Conservation (phyloP, 1,284 basidiomycete species). For the Leccinum insigne region DNA sequence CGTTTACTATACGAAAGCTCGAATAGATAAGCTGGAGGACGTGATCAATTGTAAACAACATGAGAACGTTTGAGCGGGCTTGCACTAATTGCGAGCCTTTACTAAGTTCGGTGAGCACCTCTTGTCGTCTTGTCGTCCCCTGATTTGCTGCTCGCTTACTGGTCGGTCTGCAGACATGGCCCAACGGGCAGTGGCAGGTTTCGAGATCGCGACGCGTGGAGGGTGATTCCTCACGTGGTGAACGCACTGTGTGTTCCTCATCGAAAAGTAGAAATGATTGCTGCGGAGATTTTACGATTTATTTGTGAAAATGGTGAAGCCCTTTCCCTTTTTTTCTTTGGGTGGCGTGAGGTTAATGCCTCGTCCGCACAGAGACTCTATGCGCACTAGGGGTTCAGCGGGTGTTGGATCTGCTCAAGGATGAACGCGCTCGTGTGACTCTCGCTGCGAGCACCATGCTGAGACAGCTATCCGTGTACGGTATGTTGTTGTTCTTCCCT, state of each 20-base stretch:
- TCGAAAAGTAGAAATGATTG: slow-evolving; percentile 16
- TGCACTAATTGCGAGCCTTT: slow-evolving; percentile 27
- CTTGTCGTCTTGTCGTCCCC: background rate
- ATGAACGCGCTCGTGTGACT: slow-evolving; percentile 20
- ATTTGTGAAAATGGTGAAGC: slow-evolving; percentile 19
- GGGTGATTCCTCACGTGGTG: slow-evolving; percentile 19
- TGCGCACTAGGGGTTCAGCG: slow-evolving; percentile 10
- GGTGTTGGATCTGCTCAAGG: slow-evolving; percentile 20
- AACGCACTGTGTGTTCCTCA: slow-evolving; percentile 17
- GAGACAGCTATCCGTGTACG: slow-evolving; percentile 10
- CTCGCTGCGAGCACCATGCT: slow-evolving; percentile 16
- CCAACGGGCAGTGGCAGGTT: background rate
- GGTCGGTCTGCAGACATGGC: slow-evolving; percentile 7
- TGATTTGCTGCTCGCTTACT: background rate
- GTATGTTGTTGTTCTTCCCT: slow-evolving; percentile 13
- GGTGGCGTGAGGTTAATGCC: background rate
- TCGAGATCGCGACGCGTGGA: background rate
- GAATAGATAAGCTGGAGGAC: slow-evolving; percentile 12
- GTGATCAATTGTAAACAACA: slow-evolving; percentile 17
- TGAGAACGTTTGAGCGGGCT: slow-evolving; percentile 15
- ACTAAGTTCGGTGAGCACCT: slow-evolving; percentile 19
- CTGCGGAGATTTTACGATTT: slow-evolving; percentile 14
- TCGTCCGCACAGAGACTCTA: slow-evolving; percentile 8
- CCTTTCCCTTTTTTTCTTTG: background rate
- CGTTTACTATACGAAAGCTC: slow-evolving; percentile 30